Conservation (phyloP, 2,329 filamentous ascomycete genomes). For the Ceratocystis destructans region DNA sequence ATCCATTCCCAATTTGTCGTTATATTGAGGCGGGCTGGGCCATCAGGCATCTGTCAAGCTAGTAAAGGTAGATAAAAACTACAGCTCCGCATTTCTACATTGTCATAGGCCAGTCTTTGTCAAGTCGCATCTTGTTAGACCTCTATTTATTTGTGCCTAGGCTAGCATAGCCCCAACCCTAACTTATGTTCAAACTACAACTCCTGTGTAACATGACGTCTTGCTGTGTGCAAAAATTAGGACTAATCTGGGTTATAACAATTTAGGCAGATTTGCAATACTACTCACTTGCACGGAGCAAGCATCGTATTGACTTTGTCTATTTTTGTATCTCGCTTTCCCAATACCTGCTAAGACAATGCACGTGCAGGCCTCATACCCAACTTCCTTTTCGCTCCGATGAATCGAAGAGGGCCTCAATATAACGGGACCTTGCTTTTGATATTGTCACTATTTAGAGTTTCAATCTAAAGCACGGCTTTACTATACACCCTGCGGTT, state of each 20-base stretch:
- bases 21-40: background rate
- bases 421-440: background rate
- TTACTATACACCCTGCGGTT: background rate
- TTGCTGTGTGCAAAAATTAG: no score
- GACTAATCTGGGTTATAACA: no score
- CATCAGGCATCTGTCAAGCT: background rate
- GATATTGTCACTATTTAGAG: background rate
- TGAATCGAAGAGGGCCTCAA: background rate
- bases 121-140: background rate
- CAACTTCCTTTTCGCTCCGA: background rate
- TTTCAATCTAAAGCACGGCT: background rate
- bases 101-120: background rate
- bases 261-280: no score
- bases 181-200: background rate
- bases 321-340: no score
- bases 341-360: background rate
- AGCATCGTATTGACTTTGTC: no score
- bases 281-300: background rate
- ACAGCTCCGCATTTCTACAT: background rate
- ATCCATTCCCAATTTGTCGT: background rate
- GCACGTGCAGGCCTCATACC: background rate
- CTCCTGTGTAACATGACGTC: no score
- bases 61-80: background rate
- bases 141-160: background rate
- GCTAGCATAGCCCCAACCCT: background rate